phyloP scores from a whole-genome alignment of 139 green algal species.

The Diplosphaera chodatii region DNA sequence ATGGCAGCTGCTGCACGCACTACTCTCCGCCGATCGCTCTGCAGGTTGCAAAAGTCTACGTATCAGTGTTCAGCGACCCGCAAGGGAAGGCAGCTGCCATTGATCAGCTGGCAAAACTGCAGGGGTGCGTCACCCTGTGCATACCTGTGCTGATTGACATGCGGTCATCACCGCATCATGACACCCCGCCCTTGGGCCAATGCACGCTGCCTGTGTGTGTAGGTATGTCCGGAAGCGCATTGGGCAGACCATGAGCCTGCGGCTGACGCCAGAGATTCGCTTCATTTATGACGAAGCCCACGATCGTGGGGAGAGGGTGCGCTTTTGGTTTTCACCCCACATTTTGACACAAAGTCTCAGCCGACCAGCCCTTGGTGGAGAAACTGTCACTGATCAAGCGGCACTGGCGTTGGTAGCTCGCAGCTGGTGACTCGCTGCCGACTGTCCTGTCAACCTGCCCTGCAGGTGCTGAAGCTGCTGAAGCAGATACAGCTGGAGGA shows the following conservation, averaged over 20 bases:
- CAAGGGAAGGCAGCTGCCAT: conserved; percentile 64
- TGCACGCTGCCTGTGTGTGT: too few species aligned
- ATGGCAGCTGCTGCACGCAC: too few species aligned
- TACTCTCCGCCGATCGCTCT: neutral
- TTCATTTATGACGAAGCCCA: conserved; percentile 83
- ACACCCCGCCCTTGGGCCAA: too few species aligned
- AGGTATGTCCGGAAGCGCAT: conserved; percentile 81
- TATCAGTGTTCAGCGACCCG: conserved; percentile 63
- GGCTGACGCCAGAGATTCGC: conserved; percentile 79
- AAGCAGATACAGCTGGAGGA: conserved; percentile 35
- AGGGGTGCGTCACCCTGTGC: conserved; percentile 49
- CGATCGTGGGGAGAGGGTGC: conserved; percentile 60
- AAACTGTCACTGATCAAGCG: too few species aligned
- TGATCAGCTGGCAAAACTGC: conserved; percentile 58
- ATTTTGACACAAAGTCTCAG: too few species aligned
- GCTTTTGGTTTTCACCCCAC: too few species aligned
- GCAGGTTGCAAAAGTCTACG: conserved; percentile 66
- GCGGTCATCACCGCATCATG: too few species aligned
- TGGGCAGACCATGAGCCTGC: conserved; percentile 37
- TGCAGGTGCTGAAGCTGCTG: conserved; percentile 33
- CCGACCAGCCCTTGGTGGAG: too few species aligned
- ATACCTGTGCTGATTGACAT: conserved; percentile 13
- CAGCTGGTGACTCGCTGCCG: too few species aligned
- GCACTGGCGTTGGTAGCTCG: too few species aligned
- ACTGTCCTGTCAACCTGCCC: too few species aligned